Percentiles rank a stretch among this genome's conserved stretches.
Conservation (phyloP, 2,329 filamentous ascomycete species). For the Fusarium graminum region DNA sequence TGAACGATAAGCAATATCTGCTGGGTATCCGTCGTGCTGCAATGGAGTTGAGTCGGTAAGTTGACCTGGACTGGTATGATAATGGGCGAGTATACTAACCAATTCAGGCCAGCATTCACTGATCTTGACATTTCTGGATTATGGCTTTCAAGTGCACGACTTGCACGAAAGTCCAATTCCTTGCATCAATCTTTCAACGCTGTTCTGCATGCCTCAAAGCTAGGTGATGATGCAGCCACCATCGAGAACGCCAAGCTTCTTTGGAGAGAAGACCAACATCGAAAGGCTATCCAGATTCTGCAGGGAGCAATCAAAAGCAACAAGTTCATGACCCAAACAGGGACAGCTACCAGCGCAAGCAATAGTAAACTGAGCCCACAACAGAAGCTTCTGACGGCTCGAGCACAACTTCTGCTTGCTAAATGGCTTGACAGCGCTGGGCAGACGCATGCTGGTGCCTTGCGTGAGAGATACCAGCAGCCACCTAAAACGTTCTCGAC, state of each 20-base stretch:
- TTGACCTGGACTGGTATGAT: constrained; percentile 21
- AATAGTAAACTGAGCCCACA: constrained; percentile 59
- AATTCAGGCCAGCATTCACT: constrained; percentile 68
- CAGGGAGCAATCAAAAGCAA: constrained; percentile 87
- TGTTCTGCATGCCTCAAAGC: constrained; percentile 85
- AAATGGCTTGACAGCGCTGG: constrained; percentile 98
- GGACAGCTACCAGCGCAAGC: constrained; percentile 53
- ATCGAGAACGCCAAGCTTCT: constrained; percentile 94
- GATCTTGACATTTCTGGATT: constrained; percentile 82
- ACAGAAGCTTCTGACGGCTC: constrained; percentile 73
- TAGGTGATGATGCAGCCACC: constrained; percentile 87
- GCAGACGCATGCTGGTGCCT: constrained; percentile 85
- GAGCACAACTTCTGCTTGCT: constrained; percentile 88
- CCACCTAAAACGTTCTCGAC: constrained; percentile 77
- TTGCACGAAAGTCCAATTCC: constrained; percentile 87
- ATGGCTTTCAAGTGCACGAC: constrained; percentile 86
- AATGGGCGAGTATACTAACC: constrained; percentile 12
- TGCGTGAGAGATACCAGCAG: constrained; percentile 85
- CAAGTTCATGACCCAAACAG: constrained; percentile 72
- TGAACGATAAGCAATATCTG: constrained; percentile 93
- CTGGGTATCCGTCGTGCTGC: constrained; percentile 86
- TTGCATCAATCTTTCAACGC: constrained; percentile 93
- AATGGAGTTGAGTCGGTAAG: constrained; percentile 82
- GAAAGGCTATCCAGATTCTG: constrained; percentile 93
- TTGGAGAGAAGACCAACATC: constrained; percentile 92